Conservation (phyloP, 1,284 basidiomycete genomes). For the Irpex sp. region DNA sequence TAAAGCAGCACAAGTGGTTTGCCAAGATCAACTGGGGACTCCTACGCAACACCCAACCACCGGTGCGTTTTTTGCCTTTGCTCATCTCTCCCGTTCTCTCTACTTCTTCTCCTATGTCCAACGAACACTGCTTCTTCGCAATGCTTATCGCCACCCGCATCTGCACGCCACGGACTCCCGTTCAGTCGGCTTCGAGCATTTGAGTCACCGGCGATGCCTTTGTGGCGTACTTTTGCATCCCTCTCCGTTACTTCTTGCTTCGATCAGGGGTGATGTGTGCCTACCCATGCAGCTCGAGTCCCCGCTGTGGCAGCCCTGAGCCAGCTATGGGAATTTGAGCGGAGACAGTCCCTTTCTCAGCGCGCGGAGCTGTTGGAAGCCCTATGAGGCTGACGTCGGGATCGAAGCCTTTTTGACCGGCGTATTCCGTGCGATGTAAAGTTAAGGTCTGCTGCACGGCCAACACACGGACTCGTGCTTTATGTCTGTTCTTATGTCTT, state of each 20-base stretch:
- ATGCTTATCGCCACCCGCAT: neutral
- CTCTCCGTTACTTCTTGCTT: neutral
- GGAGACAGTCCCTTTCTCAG: neutral
- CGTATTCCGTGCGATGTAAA: neutral
- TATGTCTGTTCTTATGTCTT: too few relatives aligned
- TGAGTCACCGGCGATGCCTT: neutral
- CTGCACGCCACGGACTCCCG: neutral
- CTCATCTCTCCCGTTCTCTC: neutral
- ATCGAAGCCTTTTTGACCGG: neutral
- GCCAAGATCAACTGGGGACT: conserved; percentile 95
- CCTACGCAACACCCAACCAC: conserved; percentile 88
- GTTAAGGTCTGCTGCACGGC: too few relatives aligned
- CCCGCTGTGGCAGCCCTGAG: neutral
- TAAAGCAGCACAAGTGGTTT: conserved; percentile 99
- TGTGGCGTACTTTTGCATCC: conserved; percentile 6
- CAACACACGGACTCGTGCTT: too few relatives aligned
- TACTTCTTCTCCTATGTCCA: neutral
- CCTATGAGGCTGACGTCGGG: neutral
- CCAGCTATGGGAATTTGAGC: neutral
- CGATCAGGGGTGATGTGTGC: neutral
- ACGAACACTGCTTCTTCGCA: neutral
- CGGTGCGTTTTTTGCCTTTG: conserved; percentile 53
- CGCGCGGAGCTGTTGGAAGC: neutral
- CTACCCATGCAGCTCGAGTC: too few relatives aligned
- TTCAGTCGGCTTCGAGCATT: neutral